Evolutionary conservation across 73 alveolate genomes (phyloP), one percentile per base, ranked within the genome.

Genomic region (Stentor coeruleus): DNA sequence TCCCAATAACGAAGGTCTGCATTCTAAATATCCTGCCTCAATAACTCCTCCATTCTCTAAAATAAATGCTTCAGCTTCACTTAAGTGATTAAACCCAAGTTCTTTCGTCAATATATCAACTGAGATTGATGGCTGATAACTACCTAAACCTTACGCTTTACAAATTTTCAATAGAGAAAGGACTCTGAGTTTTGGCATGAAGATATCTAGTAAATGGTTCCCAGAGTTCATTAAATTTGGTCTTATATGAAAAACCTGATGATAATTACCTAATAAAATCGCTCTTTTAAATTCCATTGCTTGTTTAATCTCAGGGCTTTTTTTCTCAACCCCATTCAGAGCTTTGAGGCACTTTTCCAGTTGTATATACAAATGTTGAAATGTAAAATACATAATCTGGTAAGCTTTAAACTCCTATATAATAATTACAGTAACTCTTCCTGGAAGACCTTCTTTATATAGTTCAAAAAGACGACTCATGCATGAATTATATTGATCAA

Each of bases 401-500:
- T 92, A 92, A 15, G 95, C 91, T 3, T 81, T 57, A 77, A 92
- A 92, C 77, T 92, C 97, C 85, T 57, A 81, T 49, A 86, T 66
- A 20, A 28, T 1, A 26, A 14, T 66, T 66, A 66, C 79, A 20
- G 79, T 74, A 57, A 80, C 89, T 26, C 95, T 31, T 37, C 59
- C 97, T 30, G 87, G 74, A 4, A 86, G 35, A 20, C 97, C 97
- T 36, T 35, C 66, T 15, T 85, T 79, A 59, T 89, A 91, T 31
- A 91, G 83, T 20, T 90, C 83, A 35, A 77, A 84, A 15, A 92
- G 87, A 79, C 87, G 77, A 30, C 93, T 92, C 79, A 89, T 87
- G 75, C 97, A 92, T 72, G 85, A 82, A 83, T 86, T 89, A 74
- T 85, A 92, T 31, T 92, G 88, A 39, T 84, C 93, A 41, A 92